These are phyloP conservation scores for Cubamyces sp. DNA, from an alignment of 768 basidiomycete species.

Conservation along the genomic window DNA sequence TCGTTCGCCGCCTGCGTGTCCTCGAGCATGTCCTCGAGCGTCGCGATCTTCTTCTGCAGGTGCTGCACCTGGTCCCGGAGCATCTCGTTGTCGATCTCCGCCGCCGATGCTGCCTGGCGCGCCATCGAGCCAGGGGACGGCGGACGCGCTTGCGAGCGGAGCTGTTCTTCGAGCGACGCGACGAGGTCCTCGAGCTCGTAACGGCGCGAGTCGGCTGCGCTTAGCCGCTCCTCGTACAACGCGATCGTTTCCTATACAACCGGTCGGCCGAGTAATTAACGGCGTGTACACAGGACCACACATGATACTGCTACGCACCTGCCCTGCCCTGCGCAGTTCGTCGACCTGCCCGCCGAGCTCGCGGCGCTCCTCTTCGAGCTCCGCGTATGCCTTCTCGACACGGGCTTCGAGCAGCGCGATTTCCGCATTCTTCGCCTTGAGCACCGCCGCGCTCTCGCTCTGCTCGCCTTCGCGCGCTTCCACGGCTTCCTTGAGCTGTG, in stretches of 20 bases:
- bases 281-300: not conserved
- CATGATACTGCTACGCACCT: conserved; percentile 50
- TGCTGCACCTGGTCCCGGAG: conserved; percentile 90
- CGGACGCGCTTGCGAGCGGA: conserved; percentile 37
- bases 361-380: conserved; percentile 59
- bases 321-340: conserved; percentile 85
- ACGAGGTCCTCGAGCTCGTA: conserved; percentile 79
- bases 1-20: conserved; percentile 74
- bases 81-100: conserved; percentile 93
- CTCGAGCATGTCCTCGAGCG: conserved; percentile 84
- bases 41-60: conserved; percentile 73
- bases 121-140: conserved; percentile 41
- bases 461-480: conserved; percentile 54
- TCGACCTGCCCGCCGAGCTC: conserved; percentile 79
- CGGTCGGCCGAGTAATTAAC: not conserved
- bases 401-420: conserved; percentile 57
- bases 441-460: conserved; percentile 50
- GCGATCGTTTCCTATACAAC: conserved; percentile 83
- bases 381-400: conserved; percentile 47
- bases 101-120: conserved; percentile 63
- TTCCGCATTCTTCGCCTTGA: conserved; percentile 64
- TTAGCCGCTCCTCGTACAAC: conserved; percentile 89
- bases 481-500: conserved; percentile 55
- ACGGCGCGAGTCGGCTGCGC: conserved; percentile 65
- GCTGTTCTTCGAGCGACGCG: conserved; percentile 58